Evolutionary conservation across 805 yeast genomes (phyloP), one percentile per base, ranked within the genome.

Genomic region (Candida easanensis): DNA sequence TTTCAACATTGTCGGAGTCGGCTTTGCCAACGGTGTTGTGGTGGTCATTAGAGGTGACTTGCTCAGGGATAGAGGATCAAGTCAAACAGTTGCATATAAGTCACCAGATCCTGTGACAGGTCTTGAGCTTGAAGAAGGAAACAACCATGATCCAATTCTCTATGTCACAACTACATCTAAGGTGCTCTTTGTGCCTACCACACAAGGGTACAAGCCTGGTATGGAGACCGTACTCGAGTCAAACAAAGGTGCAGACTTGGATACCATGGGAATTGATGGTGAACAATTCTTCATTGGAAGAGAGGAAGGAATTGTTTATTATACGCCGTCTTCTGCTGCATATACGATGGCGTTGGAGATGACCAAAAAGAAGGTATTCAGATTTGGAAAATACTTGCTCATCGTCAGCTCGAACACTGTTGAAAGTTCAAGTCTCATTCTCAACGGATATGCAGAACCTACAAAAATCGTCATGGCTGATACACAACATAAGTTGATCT

Each of bases 31-130:
- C 61, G 99, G 99, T 2, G 73, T 80, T 17, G 88, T 90, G 2
- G 68, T 90, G 2, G 66, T 90, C 6, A 77, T 90, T 0, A 68
- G 98, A 49, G 99, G 99, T 8, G 98, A 93, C 61, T 62, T 93
- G 25, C 52, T 88, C 6, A 79, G 89, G 53, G 99, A 93, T 58
- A 69, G 96, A 45, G 98, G 98, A 0, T 80, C 96, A 9, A 77
- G 93, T 50, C 98, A 91, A 56, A 69, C 97, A 22, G 61, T 84
- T 0, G 80, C 90, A 1, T 87, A 81, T 58, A 87, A 84, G 45
- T 63, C 65, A 14, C 66, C 72, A 3, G 93, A 88, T 38, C 96
- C 97, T 1, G 74, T 93, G 16, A 91, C 98, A 0, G 84, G 87
- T 0, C 64, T 91, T 1, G 74, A 76, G 22, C 77, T 90, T 51